Percentiles rank a stretch among this genome's conserved stretches.
These are phyloP conservation scores for Auricularia sp. DNA, from an alignment of 768 basidiomycete species.

Conservation along the genomic window DNA sequence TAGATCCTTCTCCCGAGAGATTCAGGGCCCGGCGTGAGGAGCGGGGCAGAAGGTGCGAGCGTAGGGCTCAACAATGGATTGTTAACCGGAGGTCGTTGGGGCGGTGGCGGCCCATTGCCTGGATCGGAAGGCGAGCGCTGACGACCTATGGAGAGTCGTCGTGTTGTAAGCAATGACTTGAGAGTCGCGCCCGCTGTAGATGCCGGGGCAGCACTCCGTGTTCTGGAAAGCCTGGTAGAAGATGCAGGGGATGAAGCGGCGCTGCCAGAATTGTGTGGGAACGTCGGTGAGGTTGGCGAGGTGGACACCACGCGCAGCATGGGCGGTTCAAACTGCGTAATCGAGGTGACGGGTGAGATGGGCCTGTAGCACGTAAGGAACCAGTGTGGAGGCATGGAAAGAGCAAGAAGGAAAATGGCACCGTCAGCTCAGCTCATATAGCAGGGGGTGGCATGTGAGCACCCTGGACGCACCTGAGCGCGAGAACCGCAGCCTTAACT, in stretches of 20 bases:
- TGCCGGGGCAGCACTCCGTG: background rate
- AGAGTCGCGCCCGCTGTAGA: background rate
- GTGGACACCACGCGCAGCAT: background rate
- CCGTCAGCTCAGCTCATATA: no score
- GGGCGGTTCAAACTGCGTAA: background rate
- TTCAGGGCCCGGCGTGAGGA: background rate
- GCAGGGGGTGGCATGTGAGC: no score
- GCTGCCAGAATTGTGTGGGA: background rate
- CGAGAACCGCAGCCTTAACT: background rate
- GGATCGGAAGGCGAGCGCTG: background rate
- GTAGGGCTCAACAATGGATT: background rate
- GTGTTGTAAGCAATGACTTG: background rate
- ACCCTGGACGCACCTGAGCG: background rate
- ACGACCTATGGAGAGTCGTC: background rate
- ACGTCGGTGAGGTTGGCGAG: background rate
- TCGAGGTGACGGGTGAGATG: background rate
- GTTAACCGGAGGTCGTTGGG: background rate
- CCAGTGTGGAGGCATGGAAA: background rate
- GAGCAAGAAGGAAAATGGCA: no score
- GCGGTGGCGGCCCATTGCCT: background rate
- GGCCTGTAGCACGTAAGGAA: background rate
- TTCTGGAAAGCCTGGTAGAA: background rate
- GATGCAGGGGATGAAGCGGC: background rate
- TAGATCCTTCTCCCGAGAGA: background rate
- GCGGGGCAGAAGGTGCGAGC: background rate